Conservation (phyloP, 2,329 filamentous ascomycete species). For the Pseudogymnoascus sp. region DNA sequence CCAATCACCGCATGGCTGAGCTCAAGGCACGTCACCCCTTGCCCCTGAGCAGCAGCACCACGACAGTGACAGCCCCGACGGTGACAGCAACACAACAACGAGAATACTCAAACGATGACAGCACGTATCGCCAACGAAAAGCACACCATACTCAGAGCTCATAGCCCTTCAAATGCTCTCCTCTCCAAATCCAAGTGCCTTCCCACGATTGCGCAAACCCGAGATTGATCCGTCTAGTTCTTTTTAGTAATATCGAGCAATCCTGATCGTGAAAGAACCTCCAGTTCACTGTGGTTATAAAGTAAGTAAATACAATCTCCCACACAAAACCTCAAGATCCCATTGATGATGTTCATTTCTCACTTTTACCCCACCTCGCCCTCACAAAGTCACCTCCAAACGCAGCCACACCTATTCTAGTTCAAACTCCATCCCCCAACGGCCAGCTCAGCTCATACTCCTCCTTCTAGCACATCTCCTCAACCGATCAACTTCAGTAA, state of each 20-base stretch:
- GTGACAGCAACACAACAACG: not conserved
- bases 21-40: not conserved
- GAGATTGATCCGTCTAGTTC: too few relatives aligned
- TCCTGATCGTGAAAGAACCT: too few relatives aligned
- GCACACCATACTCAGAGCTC: not conserved
- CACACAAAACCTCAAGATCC: not conserved
- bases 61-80: not conserved
- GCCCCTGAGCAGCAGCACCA: not conserved
- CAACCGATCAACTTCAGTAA: not conserved
- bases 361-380: not conserved
- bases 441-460: not conserved
- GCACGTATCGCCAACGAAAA: not conserved
- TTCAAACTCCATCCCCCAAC: not conserved
- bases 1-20: not conserved
- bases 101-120: not conserved
- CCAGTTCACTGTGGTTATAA: not conserved
- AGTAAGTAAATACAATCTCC: not conserved
- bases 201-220: too few relatives aligned
- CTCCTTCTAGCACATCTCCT: not conserved
- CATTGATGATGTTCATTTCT: not conserved
- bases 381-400: not conserved
- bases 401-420: not conserved
- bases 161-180: not conserved
- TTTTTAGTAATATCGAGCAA: too few relatives aligned
- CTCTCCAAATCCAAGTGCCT: not conserved